Evolutionary conservation across 1,284 basidiomycete genomes (phyloP).

Genomic region (Melampsora americana): DNA sequence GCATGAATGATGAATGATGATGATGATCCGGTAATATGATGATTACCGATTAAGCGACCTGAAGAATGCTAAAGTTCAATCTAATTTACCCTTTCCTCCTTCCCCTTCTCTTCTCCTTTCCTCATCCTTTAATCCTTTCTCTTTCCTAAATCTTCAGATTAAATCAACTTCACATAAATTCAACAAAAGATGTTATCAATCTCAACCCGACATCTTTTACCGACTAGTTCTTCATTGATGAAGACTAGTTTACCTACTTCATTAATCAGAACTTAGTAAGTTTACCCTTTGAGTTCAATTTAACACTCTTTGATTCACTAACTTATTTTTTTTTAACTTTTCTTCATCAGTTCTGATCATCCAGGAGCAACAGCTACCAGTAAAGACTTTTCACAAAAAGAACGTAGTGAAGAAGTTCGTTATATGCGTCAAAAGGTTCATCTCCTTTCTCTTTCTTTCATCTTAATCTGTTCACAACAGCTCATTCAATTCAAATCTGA

Average conservation of each 20-base stretch:
- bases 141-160: neutral
- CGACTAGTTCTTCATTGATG: neutral
- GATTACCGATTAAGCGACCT: no score
- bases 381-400: conserved; percentile 22
- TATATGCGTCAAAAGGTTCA: conserved; percentile 26
- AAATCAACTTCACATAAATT: neutral
- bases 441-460: neutral
- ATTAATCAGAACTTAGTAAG: neutral
- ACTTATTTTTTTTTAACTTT: no score
- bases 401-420: conserved; percentile 33
- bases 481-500: no score
- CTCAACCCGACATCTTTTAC: neutral
- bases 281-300: no score
- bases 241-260: neutral
- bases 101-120: no score
- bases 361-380: conserved; percentile 8
- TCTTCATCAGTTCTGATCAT: conserved; percentile 19
- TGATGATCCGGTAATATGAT: no score
- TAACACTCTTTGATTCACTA: neutral
- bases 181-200: neutral
- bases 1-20: no score
- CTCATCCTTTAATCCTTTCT: neutral
- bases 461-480: neutral
- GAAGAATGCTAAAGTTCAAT: no score
- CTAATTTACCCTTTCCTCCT: no score